Evolutionary conservation across 176 grass and related monocot species (phyloP), one percentile per base, ranked within the genome.

Genomic region (Olyra latifolia): DNA sequence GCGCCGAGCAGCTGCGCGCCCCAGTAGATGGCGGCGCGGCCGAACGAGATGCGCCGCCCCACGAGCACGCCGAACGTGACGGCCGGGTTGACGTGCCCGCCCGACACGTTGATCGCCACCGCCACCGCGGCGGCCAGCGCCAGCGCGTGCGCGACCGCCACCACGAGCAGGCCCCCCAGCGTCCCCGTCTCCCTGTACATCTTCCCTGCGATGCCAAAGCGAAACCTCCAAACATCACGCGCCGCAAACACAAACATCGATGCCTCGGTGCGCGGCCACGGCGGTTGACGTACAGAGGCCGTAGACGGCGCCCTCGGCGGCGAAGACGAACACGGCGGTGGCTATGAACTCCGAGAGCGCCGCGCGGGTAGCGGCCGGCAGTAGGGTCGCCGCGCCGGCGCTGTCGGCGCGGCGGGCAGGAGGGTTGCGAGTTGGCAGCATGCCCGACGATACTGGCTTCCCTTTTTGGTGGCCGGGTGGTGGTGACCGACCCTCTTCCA

Each of bases 1-100:
- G 94, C 87, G n/a, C 87, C 94, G 22, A 94, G 87, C 75, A 94
- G 89, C 94, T 97, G 94, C 7, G 91, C 89, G 7, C 48, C 74
- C 91, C 94, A 97, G 88, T 92, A 94, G 76, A 90, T 53, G 32
- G 81, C 62, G 67, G 89, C 91, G 5, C 89, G 85, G 4, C 87
- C 75, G 38, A 97, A 82, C 0, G 94, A 94, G 75, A 94, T 91
- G 71, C 91, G 85, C 17, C 94, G 76, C 83, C 89, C 87, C 4
- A 94, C 82, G 53, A 97, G 91, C 60, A 93, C 40, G 57, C 94
- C 89, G 73, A 97, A 88, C 10, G 94, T 97, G 85, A 97, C 92
- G 67, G 91, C 89, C 20, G 94, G 94, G 75, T 94, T 97, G 79
- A 83, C 87, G 82, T 94, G 91, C 23, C 91, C 89, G 3, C 87